Percentiles rank a stretch among this genome's conserved stretches.
Conservation (phyloP, 306 rosid species). For the Acacia melanoxylon region DNA sequence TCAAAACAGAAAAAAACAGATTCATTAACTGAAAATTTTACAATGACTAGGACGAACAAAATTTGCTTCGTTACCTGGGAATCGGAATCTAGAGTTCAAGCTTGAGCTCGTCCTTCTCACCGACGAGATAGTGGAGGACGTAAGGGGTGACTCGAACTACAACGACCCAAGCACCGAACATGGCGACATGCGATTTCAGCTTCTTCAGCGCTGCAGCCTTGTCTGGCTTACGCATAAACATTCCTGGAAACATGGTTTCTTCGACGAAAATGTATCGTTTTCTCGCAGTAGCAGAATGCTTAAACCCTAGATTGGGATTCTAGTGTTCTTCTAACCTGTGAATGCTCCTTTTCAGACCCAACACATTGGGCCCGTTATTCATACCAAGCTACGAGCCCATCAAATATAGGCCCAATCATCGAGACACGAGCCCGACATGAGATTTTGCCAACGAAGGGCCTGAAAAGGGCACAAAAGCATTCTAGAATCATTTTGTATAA, state of each 20-base stretch:
- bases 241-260: slow-evolving; percentile 80
- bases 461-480: neutral
- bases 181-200: slow-evolving; percentile 70
- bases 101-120: slow-evolving; percentile 77
- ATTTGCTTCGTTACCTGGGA: slow-evolving; percentile 35
- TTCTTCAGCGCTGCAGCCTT: slow-evolving; percentile 84
- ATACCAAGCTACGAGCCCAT: neutral
- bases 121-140: slow-evolving; percentile 65
- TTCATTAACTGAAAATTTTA: neutral
- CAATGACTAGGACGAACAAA: neutral
- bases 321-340: neutral
- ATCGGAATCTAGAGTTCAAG: slow-evolving; percentile 57
- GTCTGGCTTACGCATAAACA: slow-evolving; percentile 95
- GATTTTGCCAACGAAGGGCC: neutral
- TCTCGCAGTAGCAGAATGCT: neutral
- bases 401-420: neutral
- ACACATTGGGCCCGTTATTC: neutral
- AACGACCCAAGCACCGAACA: slow-evolving; percentile 89
- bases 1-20: neutral
- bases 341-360: neutral
- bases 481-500: too few species aligned
- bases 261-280: neutral
- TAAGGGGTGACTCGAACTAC: slow-evolving; percentile 81
- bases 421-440: neutral
- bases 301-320: slow-evolving; percentile 12